These are phyloP conservation scores for Saccharomycopsis amapae DNA, from an alignment of 805 yeast genomes.

Conservation along the genomic window DNA sequence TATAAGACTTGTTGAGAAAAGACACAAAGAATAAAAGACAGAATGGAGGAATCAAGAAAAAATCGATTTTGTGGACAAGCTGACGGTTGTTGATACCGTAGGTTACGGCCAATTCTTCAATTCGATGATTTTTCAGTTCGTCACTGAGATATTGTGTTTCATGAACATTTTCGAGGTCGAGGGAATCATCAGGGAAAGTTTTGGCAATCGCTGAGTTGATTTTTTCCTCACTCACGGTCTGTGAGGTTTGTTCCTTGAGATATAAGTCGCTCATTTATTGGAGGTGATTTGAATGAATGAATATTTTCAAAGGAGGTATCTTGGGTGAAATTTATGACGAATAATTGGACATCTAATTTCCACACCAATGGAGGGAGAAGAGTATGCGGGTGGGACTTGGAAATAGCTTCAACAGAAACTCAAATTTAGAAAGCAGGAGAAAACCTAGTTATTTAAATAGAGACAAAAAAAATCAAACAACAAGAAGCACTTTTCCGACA, in stretches of 20 bases:
- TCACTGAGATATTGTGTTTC: not conserved
- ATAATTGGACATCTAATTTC: too few relatives aligned
- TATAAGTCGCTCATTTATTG: not conserved
- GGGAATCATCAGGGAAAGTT: not conserved
- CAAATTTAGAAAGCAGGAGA: too few relatives aligned
- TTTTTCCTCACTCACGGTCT: not conserved
- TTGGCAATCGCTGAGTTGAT: not conserved
- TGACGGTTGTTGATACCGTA: constrained; percentile 42
- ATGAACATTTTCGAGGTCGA: not conserved
- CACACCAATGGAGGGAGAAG: too few relatives aligned
- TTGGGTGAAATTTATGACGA: too few relatives aligned
- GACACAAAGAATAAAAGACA: constrained; percentile 61
- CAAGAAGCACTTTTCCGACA: too few relatives aligned
- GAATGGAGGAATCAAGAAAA: constrained; percentile 62
- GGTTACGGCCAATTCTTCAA: constrained; percentile 32
- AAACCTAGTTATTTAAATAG: too few relatives aligned
- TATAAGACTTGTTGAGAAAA: constrained; percentile 46
- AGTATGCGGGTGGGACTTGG: too few relatives aligned
- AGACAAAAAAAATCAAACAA: too few relatives aligned
- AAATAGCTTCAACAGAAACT: too few relatives aligned
- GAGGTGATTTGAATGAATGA: too few relatives aligned
- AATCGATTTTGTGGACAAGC: constrained; percentile 56
- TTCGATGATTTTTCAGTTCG: constrained; percentile 7
- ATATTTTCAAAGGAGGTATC: too few relatives aligned
- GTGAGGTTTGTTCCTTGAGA: not conserved